Percentiles rank a stretch among this genome's conserved stretches.
Conservation (phyloP, 768 basidiomycete genomes). For the Leucogyrophana mollusca region DNA sequence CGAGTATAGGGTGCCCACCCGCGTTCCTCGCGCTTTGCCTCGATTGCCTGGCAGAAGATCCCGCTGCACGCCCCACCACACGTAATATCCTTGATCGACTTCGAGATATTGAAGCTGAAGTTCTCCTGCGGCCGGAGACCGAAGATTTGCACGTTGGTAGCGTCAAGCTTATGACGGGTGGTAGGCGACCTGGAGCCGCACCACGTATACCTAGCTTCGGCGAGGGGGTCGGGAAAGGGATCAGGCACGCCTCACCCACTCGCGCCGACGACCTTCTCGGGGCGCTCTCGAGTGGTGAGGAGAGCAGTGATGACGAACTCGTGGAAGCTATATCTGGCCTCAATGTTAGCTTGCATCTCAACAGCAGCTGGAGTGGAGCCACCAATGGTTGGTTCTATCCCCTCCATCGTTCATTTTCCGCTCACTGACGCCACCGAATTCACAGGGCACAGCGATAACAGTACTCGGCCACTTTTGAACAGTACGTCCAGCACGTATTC, state of each 20-base stretch:
- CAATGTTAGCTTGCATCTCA: slow-evolving; percentile 46
- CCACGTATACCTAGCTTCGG: slow-evolving; percentile 91
- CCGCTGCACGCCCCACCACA: slow-evolving; percentile 70
- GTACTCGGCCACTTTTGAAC: slow-evolving; percentile 56
- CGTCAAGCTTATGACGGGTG: slow-evolving; percentile 75
- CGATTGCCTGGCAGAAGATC: slow-evolving; percentile 70
- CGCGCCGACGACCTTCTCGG: slow-evolving; percentile 34
- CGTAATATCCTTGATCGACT: slow-evolving; percentile 78
- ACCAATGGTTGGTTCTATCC: slow-evolving; percentile 31
- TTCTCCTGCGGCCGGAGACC: slow-evolving; percentile 65
- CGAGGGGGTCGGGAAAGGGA: slow-evolving; percentile 62
- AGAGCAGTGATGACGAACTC: slow-evolving; percentile 64
- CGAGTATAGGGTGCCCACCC: slow-evolving; percentile 74
- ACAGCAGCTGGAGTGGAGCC: slow-evolving; percentile 44
- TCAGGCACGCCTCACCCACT: slow-evolving; percentile 35
- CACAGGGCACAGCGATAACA: slow-evolving; percentile 40
- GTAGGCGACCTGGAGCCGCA: slow-evolving; percentile 53
- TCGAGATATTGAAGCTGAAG: slow-evolving; percentile 78
- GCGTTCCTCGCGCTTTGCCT: slow-evolving; percentile 76
- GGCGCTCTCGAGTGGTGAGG: slow-evolving; percentile 42
- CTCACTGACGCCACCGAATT: slow-evolving; percentile 10
- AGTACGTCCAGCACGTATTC: slow-evolving; percentile 44
- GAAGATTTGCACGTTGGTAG: slow-evolving; percentile 82
- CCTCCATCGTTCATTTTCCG: too few relatives aligned
- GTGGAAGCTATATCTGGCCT: slow-evolving; percentile 57